Evolutionary conservation across 495 filamentous ascomycete genomes (phyloP).

Genomic region (Lepidopterella palustris): DNA sequence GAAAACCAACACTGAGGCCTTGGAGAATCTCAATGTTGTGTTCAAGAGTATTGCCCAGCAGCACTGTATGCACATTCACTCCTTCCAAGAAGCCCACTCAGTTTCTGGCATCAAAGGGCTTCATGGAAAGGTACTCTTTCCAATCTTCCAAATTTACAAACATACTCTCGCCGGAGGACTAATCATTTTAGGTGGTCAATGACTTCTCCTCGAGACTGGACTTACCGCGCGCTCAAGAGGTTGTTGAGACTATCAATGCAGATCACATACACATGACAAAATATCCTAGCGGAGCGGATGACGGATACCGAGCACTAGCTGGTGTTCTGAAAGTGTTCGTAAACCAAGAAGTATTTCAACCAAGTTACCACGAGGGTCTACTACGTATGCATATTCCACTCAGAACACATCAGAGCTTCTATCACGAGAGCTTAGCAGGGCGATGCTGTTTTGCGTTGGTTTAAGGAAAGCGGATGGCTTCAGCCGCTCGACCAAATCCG

Average conservation of each 20-base stretch:
- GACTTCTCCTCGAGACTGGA: conserved; percentile 37
- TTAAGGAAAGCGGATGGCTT: too few species aligned
- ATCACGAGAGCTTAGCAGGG: too few species aligned
- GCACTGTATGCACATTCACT: conserved; percentile 36
- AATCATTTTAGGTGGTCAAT: conserved; percentile 30
- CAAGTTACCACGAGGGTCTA: too few species aligned
- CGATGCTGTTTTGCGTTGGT: too few species aligned
- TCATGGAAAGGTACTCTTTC: conserved; percentile 31
- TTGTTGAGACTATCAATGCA: conserved; percentile 38
- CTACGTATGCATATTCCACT: too few species aligned
- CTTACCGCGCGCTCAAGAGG: conserved; percentile 31
- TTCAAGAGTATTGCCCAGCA: conserved; percentile 30
- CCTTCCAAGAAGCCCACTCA: conserved; percentile 39
- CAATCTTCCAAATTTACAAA: neutral
- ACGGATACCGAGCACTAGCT: conserved; percentile 32
- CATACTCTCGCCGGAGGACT: conserved; percentile 2
- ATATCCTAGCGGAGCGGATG: conserved; percentile 30
- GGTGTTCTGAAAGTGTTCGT: conserved; percentile 30
- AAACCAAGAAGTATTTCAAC: too few species aligned
- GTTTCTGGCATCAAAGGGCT: conserved; percentile 39
- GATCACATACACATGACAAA: conserved; percentile 38
- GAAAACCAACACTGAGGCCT: conserved; percentile 36
- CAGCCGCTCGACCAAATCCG: too few species aligned
- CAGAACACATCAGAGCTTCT: too few species aligned
- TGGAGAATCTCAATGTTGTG: conserved; percentile 37